phyloP scores from a whole-genome alignment of 768 basidiomycete genomes.

The Phaeolepiota aurea region DNA sequence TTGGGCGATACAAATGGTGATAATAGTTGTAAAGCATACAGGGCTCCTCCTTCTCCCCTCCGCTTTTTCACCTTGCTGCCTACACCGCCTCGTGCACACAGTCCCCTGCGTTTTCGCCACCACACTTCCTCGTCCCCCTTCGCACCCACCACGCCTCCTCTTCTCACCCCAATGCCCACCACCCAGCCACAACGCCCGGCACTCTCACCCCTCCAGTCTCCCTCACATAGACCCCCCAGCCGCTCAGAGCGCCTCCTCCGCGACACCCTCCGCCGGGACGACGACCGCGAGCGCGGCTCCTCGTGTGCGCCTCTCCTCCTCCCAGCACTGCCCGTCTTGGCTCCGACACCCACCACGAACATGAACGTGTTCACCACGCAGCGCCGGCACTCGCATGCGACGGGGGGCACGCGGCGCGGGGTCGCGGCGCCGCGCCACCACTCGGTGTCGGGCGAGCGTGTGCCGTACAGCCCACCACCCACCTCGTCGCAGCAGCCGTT shows the following conservation, averaged over 20 bases:
- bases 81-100: too few relatives aligned
- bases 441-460: background rate
- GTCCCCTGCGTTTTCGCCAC: too few relatives aligned
- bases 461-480: too few relatives aligned
- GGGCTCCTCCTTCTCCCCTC: too few relatives aligned
- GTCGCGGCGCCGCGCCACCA: background rate
- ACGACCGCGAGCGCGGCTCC: slow-evolving; percentile 21
- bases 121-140: too few relatives aligned
- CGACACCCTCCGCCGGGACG: slow-evolving; percentile 44
- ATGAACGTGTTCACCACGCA: background rate
- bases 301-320: background rate
- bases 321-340: background rate
- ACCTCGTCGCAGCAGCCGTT: too few relatives aligned
- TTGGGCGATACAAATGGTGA: too few relatives aligned
- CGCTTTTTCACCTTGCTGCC: too few relatives aligned
- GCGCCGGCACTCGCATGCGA: background rate
- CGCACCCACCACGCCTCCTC: too few relatives aligned
- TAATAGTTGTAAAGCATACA: too few relatives aligned
- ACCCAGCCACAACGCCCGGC: background rate
- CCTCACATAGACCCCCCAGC: slow-evolving; percentile 30
- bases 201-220: background rate
- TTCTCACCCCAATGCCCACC: background rate
- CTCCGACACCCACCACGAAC: background rate
- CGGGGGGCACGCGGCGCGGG: too few relatives aligned
- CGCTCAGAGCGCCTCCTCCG: slow-evolving; percentile 49